Conservation (phyloP, 495 filamentous ascomycete species). For the Talaromyces adpressus region DNA sequence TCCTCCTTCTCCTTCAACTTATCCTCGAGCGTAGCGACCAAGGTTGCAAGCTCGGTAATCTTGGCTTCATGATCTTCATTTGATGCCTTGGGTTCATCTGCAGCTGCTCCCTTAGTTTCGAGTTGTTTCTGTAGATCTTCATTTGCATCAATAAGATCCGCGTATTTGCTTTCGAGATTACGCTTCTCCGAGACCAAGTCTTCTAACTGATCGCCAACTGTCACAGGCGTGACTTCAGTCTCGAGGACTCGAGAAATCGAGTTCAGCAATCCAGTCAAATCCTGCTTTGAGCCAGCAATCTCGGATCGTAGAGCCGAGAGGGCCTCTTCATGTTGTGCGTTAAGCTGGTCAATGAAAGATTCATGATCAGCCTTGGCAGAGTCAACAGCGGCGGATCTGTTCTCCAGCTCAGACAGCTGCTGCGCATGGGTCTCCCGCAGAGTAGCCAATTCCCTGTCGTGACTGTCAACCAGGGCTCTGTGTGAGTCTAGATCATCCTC, state of each 20-base stretch:
- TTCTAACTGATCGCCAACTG: conserved; percentile 39
- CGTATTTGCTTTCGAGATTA: conserved; percentile 38
- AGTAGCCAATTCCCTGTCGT: conserved; percentile 45
- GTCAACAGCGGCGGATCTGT: conserved; percentile 25
- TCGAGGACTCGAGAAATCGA: conserved; percentile 43
- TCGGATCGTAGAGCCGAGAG: conserved; percentile 60
- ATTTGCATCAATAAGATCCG: conserved; percentile 34
- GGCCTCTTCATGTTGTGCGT: conserved; percentile 51
- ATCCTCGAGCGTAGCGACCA: conserved; percentile 50
- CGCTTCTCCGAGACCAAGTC: conserved; percentile 38
- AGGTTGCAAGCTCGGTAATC: conserved; percentile 42
- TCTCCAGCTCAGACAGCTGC: conserved; percentile 43
- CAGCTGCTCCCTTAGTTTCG: conserved; percentile 40
- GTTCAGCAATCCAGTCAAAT: conserved; percentile 54
- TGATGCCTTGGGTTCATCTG: conserved; percentile 25
- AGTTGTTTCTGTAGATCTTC: conserved; percentile 47
- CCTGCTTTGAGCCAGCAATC: conserved; percentile 60
- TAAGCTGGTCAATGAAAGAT: conserved; percentile 36
- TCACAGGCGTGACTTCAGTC: conserved; percentile 40
- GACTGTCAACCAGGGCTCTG: conserved; percentile 44
- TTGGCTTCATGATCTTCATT: conserved; percentile 34
- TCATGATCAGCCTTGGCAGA: conserved; percentile 37
- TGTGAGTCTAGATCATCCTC: conserved; percentile 25
- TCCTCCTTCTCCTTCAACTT: conserved; percentile 64
- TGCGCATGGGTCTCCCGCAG: conserved; percentile 47